A percentile compares a stretch with the other conserved stretches of the same genome.
These are phyloP conservation scores for Lathyrus aphaca DNA, from an alignment of 306 rosid genomes.

Conservation along the genomic window DNA sequence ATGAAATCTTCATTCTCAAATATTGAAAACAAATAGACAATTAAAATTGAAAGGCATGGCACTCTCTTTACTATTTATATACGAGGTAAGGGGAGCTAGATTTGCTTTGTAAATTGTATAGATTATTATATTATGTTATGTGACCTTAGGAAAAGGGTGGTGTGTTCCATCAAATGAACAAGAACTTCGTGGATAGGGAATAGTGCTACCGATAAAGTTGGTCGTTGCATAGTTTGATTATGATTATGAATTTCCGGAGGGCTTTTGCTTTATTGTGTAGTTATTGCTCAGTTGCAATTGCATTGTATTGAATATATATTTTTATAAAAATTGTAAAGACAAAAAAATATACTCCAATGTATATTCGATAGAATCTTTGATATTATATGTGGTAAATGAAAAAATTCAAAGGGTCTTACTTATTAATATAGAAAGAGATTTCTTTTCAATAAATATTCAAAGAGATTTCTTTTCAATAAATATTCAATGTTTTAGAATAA, in stretches of 20 bases:
- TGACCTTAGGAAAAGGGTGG: slow-evolving; percentile 22
- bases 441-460: too few species aligned
- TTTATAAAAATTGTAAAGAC: too few species aligned
- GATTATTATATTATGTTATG: neutral
- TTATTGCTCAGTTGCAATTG: neutral
- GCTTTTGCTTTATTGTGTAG: slow-evolving; percentile 23
- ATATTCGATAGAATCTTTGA: too few species aligned
- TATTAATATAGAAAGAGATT: too few species aligned
- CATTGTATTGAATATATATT: too few species aligned
- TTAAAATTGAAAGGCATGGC: neutral
- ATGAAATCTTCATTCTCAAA: slow-evolving; percentile 44
- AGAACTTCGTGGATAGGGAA: slow-evolving; percentile 4
- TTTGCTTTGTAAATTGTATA: neutral
- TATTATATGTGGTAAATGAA: too few species aligned
- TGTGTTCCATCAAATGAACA: slow-evolving; percentile 7
- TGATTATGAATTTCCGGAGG: slow-evolving; percentile 31
- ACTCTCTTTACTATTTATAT: too few species aligned
- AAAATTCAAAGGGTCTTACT: too few species aligned
- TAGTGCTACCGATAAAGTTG: slow-evolving; percentile 22
- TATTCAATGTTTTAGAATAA: too few species aligned
- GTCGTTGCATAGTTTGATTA: slow-evolving; percentile 1
- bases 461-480: too few species aligned
- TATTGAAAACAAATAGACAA: neutral
- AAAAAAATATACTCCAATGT: too few species aligned
- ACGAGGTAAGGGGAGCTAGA: slow-evolving; percentile 5